These are phyloP conservation scores for Pugionium cornutum DNA, from an alignment of 345 rosid species.

Conservation along the genomic window DNA sequence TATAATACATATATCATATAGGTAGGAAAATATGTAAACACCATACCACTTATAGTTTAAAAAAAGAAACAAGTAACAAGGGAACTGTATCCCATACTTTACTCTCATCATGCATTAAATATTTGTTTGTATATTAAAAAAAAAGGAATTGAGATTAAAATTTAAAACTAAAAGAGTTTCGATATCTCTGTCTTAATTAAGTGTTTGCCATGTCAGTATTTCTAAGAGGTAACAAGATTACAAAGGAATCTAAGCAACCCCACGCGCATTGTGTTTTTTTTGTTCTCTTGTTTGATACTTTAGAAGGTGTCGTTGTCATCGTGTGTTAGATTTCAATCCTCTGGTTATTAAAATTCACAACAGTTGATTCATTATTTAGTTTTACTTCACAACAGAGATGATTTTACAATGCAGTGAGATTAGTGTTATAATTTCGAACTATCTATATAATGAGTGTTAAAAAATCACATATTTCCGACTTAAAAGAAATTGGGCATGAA, in stretches of 20 bases:
- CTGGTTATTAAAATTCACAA: too few relatives aligned
- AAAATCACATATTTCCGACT: not conserved
- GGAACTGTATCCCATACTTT: conserved; percentile 37
- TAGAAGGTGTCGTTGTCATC: conserved; percentile 37
- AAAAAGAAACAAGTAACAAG: conserved; percentile 24
- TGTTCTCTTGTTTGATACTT: conserved; percentile 32
- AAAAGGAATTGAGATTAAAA: conserved; percentile 5
- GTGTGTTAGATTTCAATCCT: conserved; percentile 23
- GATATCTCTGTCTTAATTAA: conserved; percentile 5
- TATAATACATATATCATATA: conserved; percentile 9
- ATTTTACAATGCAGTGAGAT: too few relatives aligned
- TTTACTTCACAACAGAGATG: too few relatives aligned
- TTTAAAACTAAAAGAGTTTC: conserved; percentile 3
- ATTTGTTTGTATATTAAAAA: conserved; percentile 12
- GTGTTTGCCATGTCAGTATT: conserved; percentile 30
- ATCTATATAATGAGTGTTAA: too few relatives aligned
- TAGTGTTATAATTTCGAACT: too few relatives aligned
- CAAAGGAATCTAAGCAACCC: conserved; percentile 42
- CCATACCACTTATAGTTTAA: conserved; percentile 23
- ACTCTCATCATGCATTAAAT: conserved; percentile 30
- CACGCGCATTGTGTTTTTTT: conserved; percentile 18
- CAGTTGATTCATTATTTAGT: too few relatives aligned
- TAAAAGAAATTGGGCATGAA: too few relatives aligned
- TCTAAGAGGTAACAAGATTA: conserved; percentile 33
- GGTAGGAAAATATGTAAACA: conserved; percentile 15